Conservation (phyloP, 1,284 basidiomycete species). For the Malassezia cuniculi region DNA sequence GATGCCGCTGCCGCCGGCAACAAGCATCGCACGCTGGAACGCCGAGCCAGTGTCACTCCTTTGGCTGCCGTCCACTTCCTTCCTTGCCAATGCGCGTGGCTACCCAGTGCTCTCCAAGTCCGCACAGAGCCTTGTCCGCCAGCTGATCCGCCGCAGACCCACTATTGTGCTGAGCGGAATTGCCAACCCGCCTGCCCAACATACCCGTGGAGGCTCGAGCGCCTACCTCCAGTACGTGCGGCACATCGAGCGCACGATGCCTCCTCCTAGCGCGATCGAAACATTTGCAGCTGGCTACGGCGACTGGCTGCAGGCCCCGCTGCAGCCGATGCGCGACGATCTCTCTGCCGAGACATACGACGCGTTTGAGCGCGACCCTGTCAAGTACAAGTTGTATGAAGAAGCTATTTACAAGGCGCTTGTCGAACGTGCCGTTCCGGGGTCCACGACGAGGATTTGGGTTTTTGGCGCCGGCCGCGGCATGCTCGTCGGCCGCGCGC, state of each 20-base stretch:
- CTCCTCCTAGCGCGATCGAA: constrained; percentile 49
- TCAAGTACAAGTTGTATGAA: constrained; percentile 92
- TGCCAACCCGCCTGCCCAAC: constrained; percentile 24
- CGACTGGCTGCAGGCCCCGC: constrained; percentile 85
- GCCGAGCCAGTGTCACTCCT: constrained; percentile 80
- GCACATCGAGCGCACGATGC: constrained; percentile 35
- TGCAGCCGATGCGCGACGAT: constrained; percentile 94
- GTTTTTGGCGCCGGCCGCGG: constrained; percentile 92
- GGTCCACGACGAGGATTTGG: constrained; percentile 46
- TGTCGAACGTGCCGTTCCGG: constrained; percentile 58
- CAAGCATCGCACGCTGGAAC: constrained; percentile 69
- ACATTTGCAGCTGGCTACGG: constrained; percentile 82
- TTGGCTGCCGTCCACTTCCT: constrained; percentile 74
- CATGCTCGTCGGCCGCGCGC: constrained; percentile 73
- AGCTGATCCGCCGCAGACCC: constrained; percentile 23
- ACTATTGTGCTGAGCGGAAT: constrained; percentile 27
- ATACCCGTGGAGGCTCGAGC: constrained; percentile 60
- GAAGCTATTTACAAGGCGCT: constrained; percentile 51
- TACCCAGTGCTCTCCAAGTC: constrained; percentile 87
- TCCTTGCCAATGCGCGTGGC: constrained; percentile 89
- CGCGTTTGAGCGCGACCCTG: constrained; percentile 91
- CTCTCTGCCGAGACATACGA: constrained; percentile 88
- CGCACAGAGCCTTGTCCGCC: constrained; percentile 27
- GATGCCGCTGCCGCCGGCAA: constrained; percentile 53
- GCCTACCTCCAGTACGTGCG: constrained; percentile 73